Evolutionary conservation across 495 filamentous ascomycete species (phyloP), one percentile per base, ranked within the genome.

Genomic region (Penicillium riverlandense): DNA sequence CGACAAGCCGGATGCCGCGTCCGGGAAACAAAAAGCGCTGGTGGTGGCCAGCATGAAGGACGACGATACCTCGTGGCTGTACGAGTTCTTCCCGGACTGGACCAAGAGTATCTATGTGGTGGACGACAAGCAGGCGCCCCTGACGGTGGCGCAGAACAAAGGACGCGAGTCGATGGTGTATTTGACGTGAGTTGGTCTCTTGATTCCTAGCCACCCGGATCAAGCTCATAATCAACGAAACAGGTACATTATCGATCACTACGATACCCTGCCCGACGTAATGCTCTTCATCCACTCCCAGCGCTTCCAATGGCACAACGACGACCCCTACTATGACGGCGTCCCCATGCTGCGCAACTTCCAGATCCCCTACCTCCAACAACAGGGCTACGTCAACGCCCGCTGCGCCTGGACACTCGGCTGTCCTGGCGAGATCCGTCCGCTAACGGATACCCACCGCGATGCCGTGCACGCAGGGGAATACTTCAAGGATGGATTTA

Each of bases 261-360:
- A 86, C 63, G 65, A 83, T 45, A 60, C 64, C 31, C 75, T 85
- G 6, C 74, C 82, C 2, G 65, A 77, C 15, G 53, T 69, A 11
- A 74, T 77, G 46, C 70, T 84, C 47, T 84, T 84, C 58, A 65
- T 79, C 38, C 82, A 86, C 55, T 70, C 76, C 27, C 57, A 72
- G 37, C 76, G 77, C 40, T 81, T 74, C 53, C 72, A 80, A 57
- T 85, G 82, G 82, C 82, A 86, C 54, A 76, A 78, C 48, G 69
- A 74, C 43, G 68, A 72, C 32, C 70, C 67, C 11, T 71, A 71
- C 51, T 71, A 72, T 49, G 70, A 74, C 42, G 67, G 69, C 0
- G 64, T 72, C 13, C 66, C 68, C 0, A 69, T 74, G 50, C 65
- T 85, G 7, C 64, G 58, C 29, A 69, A 71, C 37, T 71, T 83